phyloP scores from a whole-genome alignment of 257 asterid genomes.

The Oldenlandia corymbosa region DNA sequence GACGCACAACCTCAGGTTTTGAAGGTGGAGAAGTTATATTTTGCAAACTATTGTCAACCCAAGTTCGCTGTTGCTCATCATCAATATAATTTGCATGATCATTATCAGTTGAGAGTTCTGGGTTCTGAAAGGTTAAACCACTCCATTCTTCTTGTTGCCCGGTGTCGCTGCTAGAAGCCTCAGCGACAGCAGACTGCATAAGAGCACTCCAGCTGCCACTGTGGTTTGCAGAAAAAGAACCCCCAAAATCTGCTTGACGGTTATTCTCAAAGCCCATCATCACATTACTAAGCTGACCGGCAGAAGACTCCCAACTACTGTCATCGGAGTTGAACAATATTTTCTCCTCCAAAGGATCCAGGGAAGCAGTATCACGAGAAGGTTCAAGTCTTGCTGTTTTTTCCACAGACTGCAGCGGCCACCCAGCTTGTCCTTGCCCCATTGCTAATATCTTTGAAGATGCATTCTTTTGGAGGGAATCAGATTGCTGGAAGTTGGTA shows the following conservation, averaged over 20 bases:
- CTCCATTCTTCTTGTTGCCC: constrained; percentile 85
- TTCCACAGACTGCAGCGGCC: constrained; percentile 23
- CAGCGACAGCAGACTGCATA: constrained; percentile 88
- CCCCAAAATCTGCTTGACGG: constrained; percentile 29
- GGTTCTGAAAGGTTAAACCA: constrained; percentile 69
- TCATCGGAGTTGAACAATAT: constrained; percentile 51
- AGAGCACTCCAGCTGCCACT: constrained; percentile 93
- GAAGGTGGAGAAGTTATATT: constrained; percentile 45
- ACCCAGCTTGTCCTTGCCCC: constrained; percentile 34
- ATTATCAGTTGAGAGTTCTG: constrained; percentile 49
- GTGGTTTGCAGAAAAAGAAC: constrained; percentile 37
- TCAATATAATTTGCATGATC: constrained; percentile 35
- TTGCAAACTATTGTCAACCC: constrained; percentile 53
- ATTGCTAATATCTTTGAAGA: constrained; percentile 26
- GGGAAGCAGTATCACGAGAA: constrained; percentile 33
- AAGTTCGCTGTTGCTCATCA: constrained; percentile 37
- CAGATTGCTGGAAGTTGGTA: constrained; percentile 31
- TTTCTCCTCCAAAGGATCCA: constrained; percentile 68
- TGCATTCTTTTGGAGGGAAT: constrained; percentile 26
- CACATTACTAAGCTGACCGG: constrained; percentile 24
- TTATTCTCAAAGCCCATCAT: constrained; percentile 27
- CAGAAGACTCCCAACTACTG: constrained; percentile 41
- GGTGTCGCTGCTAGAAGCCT: constrained; percentile 65
- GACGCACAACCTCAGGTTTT: constrained; percentile 35
- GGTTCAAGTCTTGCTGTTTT: constrained; percentile 25